phyloP scores from a whole-genome alignment of 306 rosid species.

The Cicer cuneatum region DNA sequence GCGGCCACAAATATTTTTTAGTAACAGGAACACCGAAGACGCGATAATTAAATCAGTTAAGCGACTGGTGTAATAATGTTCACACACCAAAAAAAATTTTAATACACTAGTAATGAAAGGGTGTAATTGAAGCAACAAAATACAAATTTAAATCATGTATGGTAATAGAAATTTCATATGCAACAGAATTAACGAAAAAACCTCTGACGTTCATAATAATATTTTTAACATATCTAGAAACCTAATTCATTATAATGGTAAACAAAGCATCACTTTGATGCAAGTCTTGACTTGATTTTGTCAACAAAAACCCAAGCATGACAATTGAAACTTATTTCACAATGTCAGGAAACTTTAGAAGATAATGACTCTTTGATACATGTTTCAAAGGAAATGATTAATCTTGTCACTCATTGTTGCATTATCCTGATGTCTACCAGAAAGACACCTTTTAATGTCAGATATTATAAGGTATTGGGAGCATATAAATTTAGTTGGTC shows the following conservation, averaged over 20 bases:
- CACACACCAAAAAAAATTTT: neutral
- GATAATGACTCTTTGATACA: conserved; percentile 34
- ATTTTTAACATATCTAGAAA: conserved; percentile 17
- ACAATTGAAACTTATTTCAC: conserved; percentile 5
- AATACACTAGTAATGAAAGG: conserved; percentile 8
- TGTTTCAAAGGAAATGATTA: conserved; percentile 35
- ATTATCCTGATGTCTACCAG: conserved; percentile 32
- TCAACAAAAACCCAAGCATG: neutral
- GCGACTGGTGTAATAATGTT: conserved; percentile 3
- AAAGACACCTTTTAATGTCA: conserved; percentile 14
- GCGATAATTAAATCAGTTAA: conserved; percentile 11
- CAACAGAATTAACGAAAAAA: conserved; percentile 4
- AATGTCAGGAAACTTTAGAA: conserved; percentile 27
- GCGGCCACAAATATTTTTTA: neutral
- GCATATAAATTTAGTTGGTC: conserved; percentile 27
- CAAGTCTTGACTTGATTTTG: conserved; percentile 2
- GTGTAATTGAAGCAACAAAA: conserved; percentile 22
- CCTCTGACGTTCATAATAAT: conserved; percentile 25
- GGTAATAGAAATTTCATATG: neutral
- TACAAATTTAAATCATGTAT: conserved; percentile 11
- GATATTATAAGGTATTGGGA: conserved; percentile 23
- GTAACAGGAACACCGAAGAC: conserved; percentile 11
- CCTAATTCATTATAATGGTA: neutral
- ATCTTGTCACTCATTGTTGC: conserved; percentile 22
- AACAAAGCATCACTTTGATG: conserved; percentile 18